Conservation (phyloP, 148 eudicot genomes). For the Rhododendron ferrugineum region DNA sequence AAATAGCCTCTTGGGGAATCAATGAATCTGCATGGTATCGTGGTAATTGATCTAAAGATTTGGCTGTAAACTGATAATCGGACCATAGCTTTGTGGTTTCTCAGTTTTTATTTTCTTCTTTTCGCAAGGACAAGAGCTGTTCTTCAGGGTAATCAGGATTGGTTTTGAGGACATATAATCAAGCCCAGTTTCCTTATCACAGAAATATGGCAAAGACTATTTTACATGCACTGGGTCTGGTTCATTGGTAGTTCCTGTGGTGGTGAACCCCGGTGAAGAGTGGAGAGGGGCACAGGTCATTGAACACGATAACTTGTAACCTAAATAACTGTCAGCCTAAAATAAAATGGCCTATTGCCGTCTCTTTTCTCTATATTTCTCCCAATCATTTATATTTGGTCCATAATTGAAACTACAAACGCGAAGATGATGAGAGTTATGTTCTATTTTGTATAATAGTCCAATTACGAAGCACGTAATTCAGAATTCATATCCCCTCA, state of each 20-base stretch:
- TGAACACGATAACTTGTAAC: constrained; percentile 79
- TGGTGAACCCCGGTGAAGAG: constrained; percentile 65
- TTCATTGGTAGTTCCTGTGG: constrained; percentile 68
- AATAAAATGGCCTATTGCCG: background rate
- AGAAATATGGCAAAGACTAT: constrained; percentile 60
- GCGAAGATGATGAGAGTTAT: background rate
- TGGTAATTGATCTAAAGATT: background rate
- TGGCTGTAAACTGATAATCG: background rate
- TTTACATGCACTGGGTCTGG: constrained; percentile 85
- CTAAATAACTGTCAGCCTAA: background rate
- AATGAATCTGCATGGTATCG: background rate
- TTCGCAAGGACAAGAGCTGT: constrained; percentile 63
- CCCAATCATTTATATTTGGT: background rate
- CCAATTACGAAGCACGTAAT: background rate
- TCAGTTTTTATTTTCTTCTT: background rate
- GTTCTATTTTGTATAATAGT: background rate
- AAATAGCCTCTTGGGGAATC: background rate
- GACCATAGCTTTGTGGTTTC: background rate
- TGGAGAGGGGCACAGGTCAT: constrained; percentile 92
- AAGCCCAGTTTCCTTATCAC: constrained; percentile 66
- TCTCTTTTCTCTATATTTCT: background rate
- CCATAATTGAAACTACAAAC: background rate
- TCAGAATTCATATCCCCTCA: background rate
- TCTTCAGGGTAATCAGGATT: constrained; percentile 66
- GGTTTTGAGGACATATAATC: constrained; percentile 82